phyloP scores from a whole-genome alignment of 495 filamentous ascomycete species.

The Alectoria sarmentosa region DNA sequence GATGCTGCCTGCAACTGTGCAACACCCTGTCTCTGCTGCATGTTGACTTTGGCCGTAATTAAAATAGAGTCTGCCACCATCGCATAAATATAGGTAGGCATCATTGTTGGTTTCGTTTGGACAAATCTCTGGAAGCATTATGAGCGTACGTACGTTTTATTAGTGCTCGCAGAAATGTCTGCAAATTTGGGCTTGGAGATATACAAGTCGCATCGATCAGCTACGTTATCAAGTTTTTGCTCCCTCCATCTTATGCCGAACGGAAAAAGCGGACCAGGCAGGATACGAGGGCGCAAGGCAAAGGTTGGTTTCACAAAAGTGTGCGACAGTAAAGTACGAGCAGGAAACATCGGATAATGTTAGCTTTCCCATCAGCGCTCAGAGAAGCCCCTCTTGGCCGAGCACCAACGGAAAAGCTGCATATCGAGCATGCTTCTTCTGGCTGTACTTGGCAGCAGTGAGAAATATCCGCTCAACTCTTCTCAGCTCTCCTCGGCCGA shows the following conservation, averaged over 20 bases:
- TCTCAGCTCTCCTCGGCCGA: background rate
- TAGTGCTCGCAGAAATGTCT: background rate
- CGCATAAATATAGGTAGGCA: too few relatives aligned
- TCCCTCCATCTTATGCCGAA: background rate
- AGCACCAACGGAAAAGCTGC: background rate
- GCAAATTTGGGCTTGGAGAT: background rate
- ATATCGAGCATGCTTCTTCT: background rate
- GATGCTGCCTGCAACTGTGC: background rate
- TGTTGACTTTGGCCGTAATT: background rate
- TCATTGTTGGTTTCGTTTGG: background rate
- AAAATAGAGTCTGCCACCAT: background rate
- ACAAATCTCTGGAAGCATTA: background rate
- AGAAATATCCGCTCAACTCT: constrained; percentile 3
- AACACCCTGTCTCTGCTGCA: background rate
- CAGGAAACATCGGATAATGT: background rate
- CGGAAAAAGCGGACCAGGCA: background rate
- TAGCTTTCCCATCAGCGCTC: background rate
- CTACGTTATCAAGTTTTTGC: background rate
- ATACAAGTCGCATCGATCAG: background rate
- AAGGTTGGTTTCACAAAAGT: background rate
- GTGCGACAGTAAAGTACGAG: background rate
- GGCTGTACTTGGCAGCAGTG: too few relatives aligned
- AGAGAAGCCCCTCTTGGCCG: background rate
- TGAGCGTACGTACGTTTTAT: background rate
- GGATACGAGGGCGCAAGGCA: background rate